These are phyloP conservation scores for Venturia oleaginea DNA, from an alignment of 2,329 filamentous ascomycete species.

Conservation along the genomic window DNA sequence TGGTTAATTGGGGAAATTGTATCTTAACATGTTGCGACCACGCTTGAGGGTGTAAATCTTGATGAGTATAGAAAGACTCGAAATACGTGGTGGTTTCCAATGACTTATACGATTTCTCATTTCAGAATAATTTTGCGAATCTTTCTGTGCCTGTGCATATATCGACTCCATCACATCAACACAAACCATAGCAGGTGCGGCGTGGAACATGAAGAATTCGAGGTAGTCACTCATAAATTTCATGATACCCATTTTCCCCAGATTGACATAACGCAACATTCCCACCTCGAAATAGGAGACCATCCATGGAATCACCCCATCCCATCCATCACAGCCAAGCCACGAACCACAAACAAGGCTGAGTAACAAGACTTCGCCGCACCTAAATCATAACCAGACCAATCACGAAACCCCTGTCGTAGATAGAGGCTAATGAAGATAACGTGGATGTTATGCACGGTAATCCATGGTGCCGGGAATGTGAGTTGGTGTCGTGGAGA, in stretches of 20 bases:
- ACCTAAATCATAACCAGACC: not conserved
- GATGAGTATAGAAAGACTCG: not conserved
- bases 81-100: not conserved
- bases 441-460: slow-evolving; percentile 7
- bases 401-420: not conserved
- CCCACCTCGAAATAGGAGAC: not conserved
- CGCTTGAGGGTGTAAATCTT: not conserved
- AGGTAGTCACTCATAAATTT: not conserved
- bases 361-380: not conserved
- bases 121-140: not conserved
- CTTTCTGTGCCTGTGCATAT: too few relatives aligned
- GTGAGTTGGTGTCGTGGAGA: not conserved
- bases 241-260: not conserved
- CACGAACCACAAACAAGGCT: not conserved
- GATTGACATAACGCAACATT: not conserved
- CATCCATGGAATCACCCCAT: not conserved
- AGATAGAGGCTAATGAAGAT: not conserved
- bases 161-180: too few relatives aligned
- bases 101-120: not conserved
- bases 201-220: not conserved
- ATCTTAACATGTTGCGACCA: not conserved
- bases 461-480: not conserved
- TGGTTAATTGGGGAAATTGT: not conserved
- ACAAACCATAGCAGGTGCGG: too few relatives aligned
- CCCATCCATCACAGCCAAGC: too few relatives aligned